These are phyloP conservation scores for Fusarium miscanthi DNA, from an alignment of 2,329 filamentous ascomycete genomes.

Conservation along the genomic window DNA sequence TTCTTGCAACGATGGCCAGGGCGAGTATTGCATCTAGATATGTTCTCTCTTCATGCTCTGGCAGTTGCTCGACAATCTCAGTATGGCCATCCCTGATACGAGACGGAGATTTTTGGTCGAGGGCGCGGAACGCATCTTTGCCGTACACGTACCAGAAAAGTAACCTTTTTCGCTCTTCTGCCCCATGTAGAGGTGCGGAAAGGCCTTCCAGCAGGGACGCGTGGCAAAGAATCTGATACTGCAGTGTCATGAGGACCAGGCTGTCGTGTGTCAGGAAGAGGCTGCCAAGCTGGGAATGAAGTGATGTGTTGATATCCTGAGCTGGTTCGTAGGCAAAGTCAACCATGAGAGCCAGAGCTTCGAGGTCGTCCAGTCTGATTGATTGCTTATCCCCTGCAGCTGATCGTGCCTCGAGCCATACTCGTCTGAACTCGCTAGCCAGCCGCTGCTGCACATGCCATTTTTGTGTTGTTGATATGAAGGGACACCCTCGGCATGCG, in stretches of 20 bases:
- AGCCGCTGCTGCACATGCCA: neutral
- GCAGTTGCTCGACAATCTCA: neutral
- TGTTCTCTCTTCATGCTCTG: neutral
- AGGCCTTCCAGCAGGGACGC: neutral
- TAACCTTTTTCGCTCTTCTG: neutral
- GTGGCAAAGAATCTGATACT: neutral
- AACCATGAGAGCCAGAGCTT: neutral
- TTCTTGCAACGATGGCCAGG: neutral
- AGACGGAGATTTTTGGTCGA: neutral
- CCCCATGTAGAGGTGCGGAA: neutral
- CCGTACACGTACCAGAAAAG: slow-evolving; percentile 2
- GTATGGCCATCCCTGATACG: neutral
- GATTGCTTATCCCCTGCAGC: neutral
- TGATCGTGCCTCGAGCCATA: neutral
- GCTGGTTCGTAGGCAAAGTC: neutral
- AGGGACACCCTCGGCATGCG: neutral
- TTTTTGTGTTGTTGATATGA: neutral
- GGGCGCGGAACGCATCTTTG: neutral
- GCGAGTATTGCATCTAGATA: neutral
- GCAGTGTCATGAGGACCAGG: neutral
- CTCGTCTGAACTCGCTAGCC: neutral
- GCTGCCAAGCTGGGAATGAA: neutral
- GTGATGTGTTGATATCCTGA: neutral
- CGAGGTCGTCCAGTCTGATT: neutral
- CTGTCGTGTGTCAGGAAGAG: neutral